These are phyloP conservation scores for Coemansia sp. DNA, from an alignment of 192 early-diverging fungal species.

Conservation along the genomic window DNA sequence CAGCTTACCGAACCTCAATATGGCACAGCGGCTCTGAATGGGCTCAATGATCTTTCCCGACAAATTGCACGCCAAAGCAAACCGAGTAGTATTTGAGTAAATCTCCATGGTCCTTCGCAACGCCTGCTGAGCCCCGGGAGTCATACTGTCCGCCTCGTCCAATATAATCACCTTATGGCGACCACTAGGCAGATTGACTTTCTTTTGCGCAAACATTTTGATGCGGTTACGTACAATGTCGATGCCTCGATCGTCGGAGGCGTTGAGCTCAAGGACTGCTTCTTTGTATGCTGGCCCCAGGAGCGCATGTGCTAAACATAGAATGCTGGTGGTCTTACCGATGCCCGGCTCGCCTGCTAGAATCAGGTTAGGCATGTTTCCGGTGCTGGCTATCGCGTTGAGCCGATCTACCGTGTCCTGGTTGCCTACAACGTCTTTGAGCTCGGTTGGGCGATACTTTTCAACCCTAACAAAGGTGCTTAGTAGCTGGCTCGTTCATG, in stretches of 20 bases:
- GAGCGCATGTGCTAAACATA: constrained; percentile 87
- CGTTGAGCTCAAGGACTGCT: constrained; percentile 94
- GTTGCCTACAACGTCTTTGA: constrained; percentile 94
- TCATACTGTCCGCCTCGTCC: constrained; percentile 99
- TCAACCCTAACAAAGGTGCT: constrained; percentile 60
- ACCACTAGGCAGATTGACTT: constrained; percentile 88
- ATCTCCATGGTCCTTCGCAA: constrained; percentile 98
- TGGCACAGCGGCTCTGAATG: constrained; percentile 93
- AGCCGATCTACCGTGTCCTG: constrained; percentile 85
- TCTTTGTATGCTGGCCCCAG: constrained; percentile 84
- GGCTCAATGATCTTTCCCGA: constrained; percentile 98
- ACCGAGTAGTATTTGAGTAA: constrained; percentile 91
- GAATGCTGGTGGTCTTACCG: constrained; percentile 95
- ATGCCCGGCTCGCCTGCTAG: constrained; percentile 89
- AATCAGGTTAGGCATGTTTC: constrained; percentile 96
- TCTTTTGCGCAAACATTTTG: constrained; percentile 99
- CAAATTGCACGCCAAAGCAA: constrained; percentile 95
- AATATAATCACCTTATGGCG: constrained; percentile 88
- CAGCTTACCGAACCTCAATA: constrained; percentile 80
- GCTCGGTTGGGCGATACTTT: constrained; percentile 83
- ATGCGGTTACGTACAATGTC: constrained; percentile 94
- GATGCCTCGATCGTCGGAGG: constrained; percentile 95
- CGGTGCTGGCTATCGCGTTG: constrained; percentile 79
- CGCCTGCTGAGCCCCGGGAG: constrained; percentile 93
- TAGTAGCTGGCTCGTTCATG: not conserved